Evolutionary conservation across 192 early-diverging fungal genomes (phyloP), one percentile per base, ranked within the genome.

Genomic region (Umbelopsis ramanniana): DNA sequence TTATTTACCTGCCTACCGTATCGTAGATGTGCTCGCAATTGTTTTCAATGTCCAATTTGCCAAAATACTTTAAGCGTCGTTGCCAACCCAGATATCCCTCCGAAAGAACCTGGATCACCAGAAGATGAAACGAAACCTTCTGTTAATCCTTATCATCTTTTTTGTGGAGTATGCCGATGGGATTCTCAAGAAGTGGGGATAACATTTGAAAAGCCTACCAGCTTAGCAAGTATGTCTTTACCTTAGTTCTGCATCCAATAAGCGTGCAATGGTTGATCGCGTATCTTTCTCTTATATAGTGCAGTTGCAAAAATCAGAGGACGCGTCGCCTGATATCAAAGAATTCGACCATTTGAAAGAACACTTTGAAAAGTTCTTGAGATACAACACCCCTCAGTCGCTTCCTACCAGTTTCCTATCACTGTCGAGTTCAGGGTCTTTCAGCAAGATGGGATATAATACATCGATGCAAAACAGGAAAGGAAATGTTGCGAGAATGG

Each of bases 21-120:
- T 12, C 17, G n/a, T 48, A 91, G 90, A 74, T 97, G 96, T 74
- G 92, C 91, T 2, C 87, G 95, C 46, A 97, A 96, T 74, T 97
- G 96, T 79, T 97, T 97, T 71, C 89, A 96, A 55, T 97, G 96
- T 77, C 96, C 96, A 7, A 81, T 89, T 22, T 97, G 95, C 83
- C 86, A 90, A 35, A 91, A 92, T 38, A 90, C 90, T 8, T 81
- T 96, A 21, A 84, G 88, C 0, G 94, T 95, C 26, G 85, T 92
- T 0, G 90, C 90, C 29, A 88, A 86, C 24, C 77, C 82, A 21
- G 84, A 79, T 38, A 33, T 72, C 2, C 43, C 81, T 3, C 46
- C 70, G 37, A 67, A 66, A 11, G 68, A 60, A 14, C 22, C 78
- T 21, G 46, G 78, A 14, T 67, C 68, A 0, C 12, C 57, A 37